Percentiles rank a stretch among this genome's conserved stretches.
Evolutionary conservation across 2,329 filamentous ascomycete genomes (phyloP).

Genomic region (Colletotrichum sp.): DNA sequence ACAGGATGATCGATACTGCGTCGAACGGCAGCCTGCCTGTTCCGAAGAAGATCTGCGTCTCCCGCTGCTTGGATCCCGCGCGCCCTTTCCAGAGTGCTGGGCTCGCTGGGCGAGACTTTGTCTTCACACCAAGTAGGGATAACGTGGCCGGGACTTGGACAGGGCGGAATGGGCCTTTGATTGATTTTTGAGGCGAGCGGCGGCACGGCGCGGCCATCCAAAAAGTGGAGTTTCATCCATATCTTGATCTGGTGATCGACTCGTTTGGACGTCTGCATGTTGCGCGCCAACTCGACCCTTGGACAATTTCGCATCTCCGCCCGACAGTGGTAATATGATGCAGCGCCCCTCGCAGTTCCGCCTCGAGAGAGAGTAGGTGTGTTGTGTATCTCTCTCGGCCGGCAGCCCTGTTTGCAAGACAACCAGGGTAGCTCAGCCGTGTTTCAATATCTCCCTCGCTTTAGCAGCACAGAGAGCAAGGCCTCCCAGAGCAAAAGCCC

Average conservation of each 20-base stretch:
- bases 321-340: neutral
- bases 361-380: neutral
- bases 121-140: neutral
- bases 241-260: neutral
- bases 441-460: slow-evolving; percentile 1
- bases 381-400: neutral
- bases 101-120: neutral
- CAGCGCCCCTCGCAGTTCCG: neutral
- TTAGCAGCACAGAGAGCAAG: neutral
- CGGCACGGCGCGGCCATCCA: neutral
- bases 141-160: neutral
- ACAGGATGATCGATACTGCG: neutral
- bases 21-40: neutral
- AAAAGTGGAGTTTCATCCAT: neutral
- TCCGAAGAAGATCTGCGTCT: slow-evolving; percentile 4
- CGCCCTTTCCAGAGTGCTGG: neutral
- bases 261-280: neutral
- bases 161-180: neutral
- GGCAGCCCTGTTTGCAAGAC: neutral
- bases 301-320: neutral
- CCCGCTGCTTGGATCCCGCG: neutral
- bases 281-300: neutral
- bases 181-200: neutral
- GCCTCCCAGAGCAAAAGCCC: neutral
- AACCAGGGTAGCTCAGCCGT: slow-evolving; percentile 11